A percentile compares a stretch with the other conserved stretches of the same genome.
Evolutionary conservation across 2,329 filamentous ascomycete species (phyloP).

Genomic region (Colletotrichum lindemuthianum): DNA sequence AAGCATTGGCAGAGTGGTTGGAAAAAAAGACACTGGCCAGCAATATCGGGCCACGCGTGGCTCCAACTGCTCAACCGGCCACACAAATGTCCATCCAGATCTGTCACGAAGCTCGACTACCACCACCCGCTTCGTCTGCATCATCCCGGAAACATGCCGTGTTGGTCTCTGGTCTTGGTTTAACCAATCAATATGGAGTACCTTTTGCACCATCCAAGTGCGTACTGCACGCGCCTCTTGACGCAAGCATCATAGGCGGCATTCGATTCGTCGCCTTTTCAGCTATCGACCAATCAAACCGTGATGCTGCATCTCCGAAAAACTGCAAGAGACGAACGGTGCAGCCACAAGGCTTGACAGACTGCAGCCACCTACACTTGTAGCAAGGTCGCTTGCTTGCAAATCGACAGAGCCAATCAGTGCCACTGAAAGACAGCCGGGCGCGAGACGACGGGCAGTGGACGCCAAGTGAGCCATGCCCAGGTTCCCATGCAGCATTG

Average conservation of each 20-base stretch:
- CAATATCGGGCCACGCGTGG: neutral
- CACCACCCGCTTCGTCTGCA: neutral
- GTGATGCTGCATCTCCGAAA: neutral
- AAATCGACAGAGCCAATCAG: constrained; percentile 20
- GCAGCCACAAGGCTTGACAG: constrained; percentile 29
- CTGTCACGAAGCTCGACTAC: constrained; percentile 5
- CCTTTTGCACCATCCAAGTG: neutral
- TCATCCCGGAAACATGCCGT: neutral
- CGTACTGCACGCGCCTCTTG: constrained; percentile 19
- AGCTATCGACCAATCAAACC: constrained; percentile 12
- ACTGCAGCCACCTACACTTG: constrained; percentile 20
- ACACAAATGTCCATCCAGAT: neutral
- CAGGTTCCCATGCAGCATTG: constrained; percentile 24
- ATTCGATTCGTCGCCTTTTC: neutral
- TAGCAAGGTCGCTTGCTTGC: constrained; percentile 17
- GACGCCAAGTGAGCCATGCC: constrained; percentile 17
- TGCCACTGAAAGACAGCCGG: constrained; percentile 4
- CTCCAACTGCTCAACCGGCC: too few species aligned
- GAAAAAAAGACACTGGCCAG: neutral
- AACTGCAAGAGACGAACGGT: constrained; percentile 23
- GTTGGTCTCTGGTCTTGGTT: constrained; percentile 4
- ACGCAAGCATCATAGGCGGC: constrained; percentile 24
- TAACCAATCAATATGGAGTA: constrained; percentile 2
- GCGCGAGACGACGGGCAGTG: constrained; percentile 28
- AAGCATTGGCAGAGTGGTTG: too few species aligned